These are phyloP conservation scores for Geoglossum glabrum DNA, from an alignment of 495 filamentous ascomycete species.

Conservation along the genomic window DNA sequence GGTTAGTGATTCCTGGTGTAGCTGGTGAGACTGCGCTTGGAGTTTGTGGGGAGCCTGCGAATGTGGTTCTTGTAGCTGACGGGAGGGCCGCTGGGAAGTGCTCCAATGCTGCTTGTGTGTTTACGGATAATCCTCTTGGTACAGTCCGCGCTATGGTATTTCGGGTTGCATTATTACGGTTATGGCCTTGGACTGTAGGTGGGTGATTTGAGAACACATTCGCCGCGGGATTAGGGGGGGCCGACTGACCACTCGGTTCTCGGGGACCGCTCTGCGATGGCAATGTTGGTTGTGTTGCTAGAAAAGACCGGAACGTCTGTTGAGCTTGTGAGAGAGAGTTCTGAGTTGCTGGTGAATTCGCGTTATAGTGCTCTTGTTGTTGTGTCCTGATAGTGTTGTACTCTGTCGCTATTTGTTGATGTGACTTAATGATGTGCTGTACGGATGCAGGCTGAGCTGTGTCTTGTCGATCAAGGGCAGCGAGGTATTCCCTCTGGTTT, in stretches of 20 bases:
- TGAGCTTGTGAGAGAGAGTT: neutral
- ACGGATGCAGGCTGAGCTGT: neutral
- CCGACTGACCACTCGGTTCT: neutral
- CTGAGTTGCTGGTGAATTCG: neutral
- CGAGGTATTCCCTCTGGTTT: conserved; percentile 8
- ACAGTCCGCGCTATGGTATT: neutral
- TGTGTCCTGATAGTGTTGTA: neutral
- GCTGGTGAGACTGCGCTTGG: neutral
- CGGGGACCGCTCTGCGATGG: neutral
- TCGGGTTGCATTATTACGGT: neutral
- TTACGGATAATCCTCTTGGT: neutral
- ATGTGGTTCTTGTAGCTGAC: neutral
- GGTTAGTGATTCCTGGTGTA: neutral
- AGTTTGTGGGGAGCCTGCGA: neutral
- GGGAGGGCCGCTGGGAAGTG: neutral
- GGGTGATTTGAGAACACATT: neutral
- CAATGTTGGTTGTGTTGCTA: neutral
- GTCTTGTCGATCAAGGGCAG: neutral
- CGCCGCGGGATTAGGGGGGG: neutral
- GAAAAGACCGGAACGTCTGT: neutral
- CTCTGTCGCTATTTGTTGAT: neutral
- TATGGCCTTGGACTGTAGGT: neutral
- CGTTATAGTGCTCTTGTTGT: neutral
- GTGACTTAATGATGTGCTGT: neutral
- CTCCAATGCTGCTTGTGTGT: neutral